A percentile compares a stretch with the other conserved stretches of the same genome.
phyloP scores from a whole-genome alignment of 192 early-diverging fungal genomes.

The Phlyctochytrium arcticum region DNA sequence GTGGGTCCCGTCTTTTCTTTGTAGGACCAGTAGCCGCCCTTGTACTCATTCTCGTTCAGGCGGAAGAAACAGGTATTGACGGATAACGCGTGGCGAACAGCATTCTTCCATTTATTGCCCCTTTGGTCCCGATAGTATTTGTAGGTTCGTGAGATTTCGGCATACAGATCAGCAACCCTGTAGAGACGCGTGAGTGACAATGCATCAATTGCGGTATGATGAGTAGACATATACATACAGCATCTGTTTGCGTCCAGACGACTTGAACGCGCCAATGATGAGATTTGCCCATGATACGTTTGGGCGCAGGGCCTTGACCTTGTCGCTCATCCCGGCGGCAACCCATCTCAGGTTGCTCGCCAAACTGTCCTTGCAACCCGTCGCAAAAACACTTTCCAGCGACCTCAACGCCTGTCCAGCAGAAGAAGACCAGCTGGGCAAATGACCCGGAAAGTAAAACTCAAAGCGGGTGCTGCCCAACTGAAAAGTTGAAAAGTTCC shows the following conservation, averaged over 20 bases:
- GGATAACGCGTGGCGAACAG: constrained; percentile 21
- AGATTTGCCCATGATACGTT: constrained; percentile 6
- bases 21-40: constrained; percentile 11
- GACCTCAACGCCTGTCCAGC: too few species aligned
- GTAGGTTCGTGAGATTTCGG: neutral
- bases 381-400: too few species aligned
- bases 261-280: constrained; percentile 14
- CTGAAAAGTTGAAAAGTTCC: neutral
- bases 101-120: constrained; percentile 14
- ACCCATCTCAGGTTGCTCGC: too few species aligned
- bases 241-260: neutral
- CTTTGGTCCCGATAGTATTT: constrained; percentile 1
- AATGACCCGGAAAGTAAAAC: too few species aligned
- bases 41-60: constrained; percentile 17
- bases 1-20: constrained; percentile 7
- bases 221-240: neutral
- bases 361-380: too few species aligned
- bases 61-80: constrained; percentile 22
- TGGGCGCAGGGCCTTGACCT: neutral
- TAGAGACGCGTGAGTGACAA: neutral
- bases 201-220: neutral
- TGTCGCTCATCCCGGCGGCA: too few species aligned
- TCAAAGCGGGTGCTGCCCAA: neutral
- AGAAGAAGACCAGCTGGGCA: too few species aligned
- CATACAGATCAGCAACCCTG: constrained; percentile 17